Evolutionary conservation across 345 rosid species (phyloP).

Genomic region (Cochlearia excelsa): DNA sequence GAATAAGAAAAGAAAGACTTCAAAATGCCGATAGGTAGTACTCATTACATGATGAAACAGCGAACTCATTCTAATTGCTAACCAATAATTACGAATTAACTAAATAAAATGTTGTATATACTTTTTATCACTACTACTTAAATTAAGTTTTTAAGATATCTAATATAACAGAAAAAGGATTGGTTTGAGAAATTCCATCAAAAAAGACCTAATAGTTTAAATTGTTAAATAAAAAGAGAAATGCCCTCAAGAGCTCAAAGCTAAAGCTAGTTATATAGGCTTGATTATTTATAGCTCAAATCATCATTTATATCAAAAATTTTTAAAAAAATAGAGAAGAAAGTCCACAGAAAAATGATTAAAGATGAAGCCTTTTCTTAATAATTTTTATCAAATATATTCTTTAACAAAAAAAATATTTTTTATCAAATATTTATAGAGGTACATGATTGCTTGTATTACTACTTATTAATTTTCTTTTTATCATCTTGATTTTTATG

Average conservation of each 20-base stretch:
- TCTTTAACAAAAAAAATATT: background rate
- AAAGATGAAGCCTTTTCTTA: constrained; percentile 3
- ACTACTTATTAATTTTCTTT: background rate
- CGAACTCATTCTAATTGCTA: constrained; percentile 27
- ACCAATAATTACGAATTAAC: constrained; percentile 19
- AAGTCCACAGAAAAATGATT: constrained; percentile 1
- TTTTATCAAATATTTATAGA: background rate
- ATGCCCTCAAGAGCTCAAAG: constrained; percentile 2
- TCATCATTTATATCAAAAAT: constrained; percentile 6
- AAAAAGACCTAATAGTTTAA: constrained; percentile 18
- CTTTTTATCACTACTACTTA: constrained; percentile 9
- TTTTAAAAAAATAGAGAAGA: constrained; percentile 3
- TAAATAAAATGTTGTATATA: constrained; percentile 15
- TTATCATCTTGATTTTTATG: background rate
- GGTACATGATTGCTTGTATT: too few relatives aligned
- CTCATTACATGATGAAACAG: constrained; percentile 25
- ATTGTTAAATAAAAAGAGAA: constrained; percentile 7
- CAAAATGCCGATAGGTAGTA: constrained; percentile 14
- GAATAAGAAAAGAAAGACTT: background rate
- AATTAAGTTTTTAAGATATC: background rate
- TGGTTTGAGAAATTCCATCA: constrained; percentile 32
- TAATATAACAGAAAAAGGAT: constrained; percentile 14
- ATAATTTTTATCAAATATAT: constrained; percentile 1
- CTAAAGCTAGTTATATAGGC: constrained; percentile 8
- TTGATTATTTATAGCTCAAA: constrained; percentile 1